Evolutionary conservation across 83 land plant genomes (phyloP).

Genomic region (Diphasiastrum complanatum): DNA sequence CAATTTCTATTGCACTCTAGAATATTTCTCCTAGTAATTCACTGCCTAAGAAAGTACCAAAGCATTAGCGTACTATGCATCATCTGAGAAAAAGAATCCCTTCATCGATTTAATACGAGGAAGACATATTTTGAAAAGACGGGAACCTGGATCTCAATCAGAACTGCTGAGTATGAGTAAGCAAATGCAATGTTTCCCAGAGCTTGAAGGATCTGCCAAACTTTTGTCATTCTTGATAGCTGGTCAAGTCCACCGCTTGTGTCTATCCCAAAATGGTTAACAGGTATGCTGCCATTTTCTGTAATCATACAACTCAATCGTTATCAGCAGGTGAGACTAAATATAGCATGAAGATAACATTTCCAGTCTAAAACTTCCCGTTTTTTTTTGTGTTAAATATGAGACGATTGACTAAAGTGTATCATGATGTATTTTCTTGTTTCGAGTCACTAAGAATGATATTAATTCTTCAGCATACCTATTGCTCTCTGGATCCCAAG

Average conservation of each 20-base stretch:
- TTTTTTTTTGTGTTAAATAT: too few relatives aligned
- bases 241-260: background rate
- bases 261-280: background rate
- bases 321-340: too few relatives aligned
- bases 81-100: too few relatives aligned
- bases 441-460: background rate
- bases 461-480: background rate
- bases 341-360: too few relatives aligned
- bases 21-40: background rate
- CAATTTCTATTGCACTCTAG: background rate
- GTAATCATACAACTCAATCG: background rate
- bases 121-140: background rate
- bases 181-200: slow-evolving; percentile 11
- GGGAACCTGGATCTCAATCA: slow-evolving; percentile 5
- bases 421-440: background rate
- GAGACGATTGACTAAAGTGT: too few relatives aligned
- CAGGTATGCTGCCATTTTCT: background rate
- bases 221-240: background rate
- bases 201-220: slow-evolving; percentile 4
- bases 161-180: background rate
- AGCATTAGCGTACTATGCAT: too few relatives aligned
- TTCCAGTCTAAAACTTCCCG: too few relatives aligned
- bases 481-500: background rate
- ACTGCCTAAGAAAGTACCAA: background rate
- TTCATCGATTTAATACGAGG: too few relatives aligned